Base-by-base conservation (phyloP, 495 filamentous ascomycete genomes). In the Massariosphaeria phaeospora region DNA sequence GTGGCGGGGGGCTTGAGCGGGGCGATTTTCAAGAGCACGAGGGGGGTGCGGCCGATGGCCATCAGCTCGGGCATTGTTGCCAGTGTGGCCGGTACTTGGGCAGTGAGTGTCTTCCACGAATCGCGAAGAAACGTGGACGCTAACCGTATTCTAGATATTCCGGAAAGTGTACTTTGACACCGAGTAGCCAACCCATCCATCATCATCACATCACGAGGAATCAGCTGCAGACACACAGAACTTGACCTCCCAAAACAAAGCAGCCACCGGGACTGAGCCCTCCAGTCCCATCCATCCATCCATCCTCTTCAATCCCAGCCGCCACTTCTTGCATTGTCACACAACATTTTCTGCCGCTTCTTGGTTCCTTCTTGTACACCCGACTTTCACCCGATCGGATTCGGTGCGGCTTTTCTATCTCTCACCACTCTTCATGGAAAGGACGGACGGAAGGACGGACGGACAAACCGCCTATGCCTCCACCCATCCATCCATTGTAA, bases 21-120 rank as follows among this genome's bases (percentile, higher is more conserved):
- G 40, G 89, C 89, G 81, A 55, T 97, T 29, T 98, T 96, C 73
- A 97, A 95, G 80, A 91, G 89, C 64, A 96, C 94, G 13, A 80
- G 85, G 64, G 93, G 93, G 10, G 30, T 91, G 25, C 81, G 84
- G 75, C 89, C 89, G 21, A 96, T 97, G 90, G 73, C 89, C 77
- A 93, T 95, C 64, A 94, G 88, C 25, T 86, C 89, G 30, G 84
- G 84, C 56, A 81, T 98, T 44, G 89, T 96, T 53, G 93, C 84
- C 34, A 76, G 80, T 13, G 79, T 88, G 49, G 93, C 93, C 27
- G 91, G 88, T 50, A 79, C 71, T 45, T 98, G 93, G 93, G 81
- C 88, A 62, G 89, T 97, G 55, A 59, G 70, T 69, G 1, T 26
- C 17, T 8, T 35, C 18, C 6, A n/a, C 9, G 33, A 12, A 48